Conservation (phyloP, 352 stramenopile genomes). For the Phytophthora pisi region DNA sequence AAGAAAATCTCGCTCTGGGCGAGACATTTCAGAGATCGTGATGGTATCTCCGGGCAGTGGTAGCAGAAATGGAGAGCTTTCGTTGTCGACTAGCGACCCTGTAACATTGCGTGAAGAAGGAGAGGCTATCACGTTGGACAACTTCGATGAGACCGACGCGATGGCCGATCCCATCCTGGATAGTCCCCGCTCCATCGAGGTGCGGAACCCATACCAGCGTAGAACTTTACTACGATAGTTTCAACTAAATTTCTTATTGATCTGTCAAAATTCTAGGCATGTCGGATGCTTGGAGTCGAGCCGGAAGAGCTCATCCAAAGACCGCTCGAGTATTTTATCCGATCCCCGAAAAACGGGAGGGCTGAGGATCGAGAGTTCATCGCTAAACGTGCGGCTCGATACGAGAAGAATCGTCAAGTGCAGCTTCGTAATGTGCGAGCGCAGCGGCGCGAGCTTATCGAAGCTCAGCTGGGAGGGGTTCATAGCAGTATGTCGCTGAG, state of each 20-base stretch:
- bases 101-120: conserved; percentile 13
- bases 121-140: conserved; percentile 53
- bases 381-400: conserved; percentile 60
- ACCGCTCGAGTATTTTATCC: conserved; percentile 65
- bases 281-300: conserved; percentile 74
- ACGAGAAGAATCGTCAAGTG: conserved; percentile 60
- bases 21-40: background rate
- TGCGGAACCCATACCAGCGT: background rate
- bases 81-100: conserved; percentile 2
- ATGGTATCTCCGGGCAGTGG: conserved; percentile 21
- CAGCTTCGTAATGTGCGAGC: conserved; percentile 57
- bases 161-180: conserved; percentile 50
- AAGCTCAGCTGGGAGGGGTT: conserved; percentile 50
- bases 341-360: conserved; percentile 15
- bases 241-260: background rate
- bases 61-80: conserved; percentile 16
- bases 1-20: conserved; percentile 2
- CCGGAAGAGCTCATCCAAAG: conserved; percentile 65
- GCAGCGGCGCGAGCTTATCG: conserved; percentile 64
- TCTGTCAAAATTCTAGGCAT: conserved; percentile 42
- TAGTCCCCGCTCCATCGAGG: conserved; percentile 70
- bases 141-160: conserved; percentile 63
- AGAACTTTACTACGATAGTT: background rate
- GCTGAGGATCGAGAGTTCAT: conserved; percentile 45
- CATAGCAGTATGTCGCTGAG: conserved; percentile 57